phyloP scores from a whole-genome alignment of 1,139 yeast species.

The Kodamaea plutei region DNA sequence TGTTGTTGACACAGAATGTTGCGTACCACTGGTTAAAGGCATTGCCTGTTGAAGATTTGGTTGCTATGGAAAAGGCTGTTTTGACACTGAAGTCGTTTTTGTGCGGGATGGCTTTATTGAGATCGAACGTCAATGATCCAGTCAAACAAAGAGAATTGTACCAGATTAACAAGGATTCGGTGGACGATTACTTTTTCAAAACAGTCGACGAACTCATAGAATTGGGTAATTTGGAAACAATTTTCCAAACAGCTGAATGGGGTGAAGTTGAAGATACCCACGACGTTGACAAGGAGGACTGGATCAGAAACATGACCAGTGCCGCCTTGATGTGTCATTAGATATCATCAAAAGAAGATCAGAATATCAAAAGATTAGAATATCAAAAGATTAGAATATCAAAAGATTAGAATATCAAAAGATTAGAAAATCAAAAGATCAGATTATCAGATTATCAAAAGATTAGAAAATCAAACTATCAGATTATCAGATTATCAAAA shows the following conservation, averaged over 20 bases:
- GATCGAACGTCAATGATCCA: conserved; percentile 33
- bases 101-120: conserved; percentile 53
- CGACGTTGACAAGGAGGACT: conserved; percentile 89
- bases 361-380: too few species aligned
- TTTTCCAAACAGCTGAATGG: conserved; percentile 85
- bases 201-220: conserved; percentile 70
- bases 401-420: too few species aligned
- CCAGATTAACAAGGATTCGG: conserved; percentile 31
- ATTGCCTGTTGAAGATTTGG: conserved; percentile 70
- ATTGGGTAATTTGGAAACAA: conserved; percentile 76
- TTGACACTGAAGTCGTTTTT: conserved; percentile 82
- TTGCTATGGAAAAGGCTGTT: conserved; percentile 85
- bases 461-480: too few species aligned
- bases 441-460: too few species aligned
- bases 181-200: conserved; percentile 27
- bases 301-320: conserved; percentile 75
- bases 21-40: conserved; percentile 63
- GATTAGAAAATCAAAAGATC: too few species aligned
- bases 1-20: conserved; percentile 53
- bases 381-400: too few species aligned
- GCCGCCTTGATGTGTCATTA: conserved; percentile 57
- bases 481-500: too few species aligned
- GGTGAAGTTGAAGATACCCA: conserved; percentile 99
- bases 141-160: conserved; percentile 21
- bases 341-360: too few species aligned